A percentile compares a stretch with the other conserved stretches of the same genome.
These are phyloP conservation scores for Leccinum variicolor DNA, from an alignment of 768 basidiomycete genomes.

Conservation along the genomic window DNA sequence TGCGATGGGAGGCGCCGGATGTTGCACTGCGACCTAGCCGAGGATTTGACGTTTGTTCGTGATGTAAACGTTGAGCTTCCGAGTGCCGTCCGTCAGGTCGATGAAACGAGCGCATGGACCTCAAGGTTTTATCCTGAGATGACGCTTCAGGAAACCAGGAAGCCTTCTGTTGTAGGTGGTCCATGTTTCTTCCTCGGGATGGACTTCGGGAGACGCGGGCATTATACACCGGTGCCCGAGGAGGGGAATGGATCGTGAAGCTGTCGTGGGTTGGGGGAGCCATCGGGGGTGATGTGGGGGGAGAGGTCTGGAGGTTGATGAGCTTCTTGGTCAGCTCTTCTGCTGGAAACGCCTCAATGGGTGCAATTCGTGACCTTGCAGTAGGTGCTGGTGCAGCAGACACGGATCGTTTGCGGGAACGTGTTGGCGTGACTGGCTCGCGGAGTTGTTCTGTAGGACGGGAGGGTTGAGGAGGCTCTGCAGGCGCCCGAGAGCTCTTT, in stretches of 20 bases:
- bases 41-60: slow-evolving; percentile 27
- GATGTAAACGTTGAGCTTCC: slow-evolving; percentile 35
- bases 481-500: slow-evolving; percentile 21
- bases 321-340: slow-evolving; percentile 62
- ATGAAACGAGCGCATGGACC: slow-evolving; percentile 61
- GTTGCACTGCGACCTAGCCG: slow-evolving; percentile 39
- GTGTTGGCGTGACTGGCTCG: slow-evolving; percentile 36
- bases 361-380: slow-evolving; percentile 31
- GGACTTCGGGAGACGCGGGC: slow-evolving; percentile 20
- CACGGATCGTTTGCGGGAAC: slow-evolving; percentile 34
- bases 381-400: slow-evolving; percentile 24
- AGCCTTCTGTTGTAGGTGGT: slow-evolving; percentile 20
- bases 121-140: slow-evolving; percentile 33
- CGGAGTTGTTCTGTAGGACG: slow-evolving; percentile 10
- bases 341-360: slow-evolving; percentile 41
- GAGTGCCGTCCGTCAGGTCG: slow-evolving; percentile 36
- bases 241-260: slow-evolving; percentile 7
- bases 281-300: slow-evolving; percentile 11
- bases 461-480: slow-evolving; percentile 16
- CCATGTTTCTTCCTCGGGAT: slow-evolving; percentile 17
- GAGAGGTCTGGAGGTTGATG: slow-evolving; percentile 43
- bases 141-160: slow-evolving; percentile 18
- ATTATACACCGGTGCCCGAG: slow-evolving; percentile 8
- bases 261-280: slow-evolving; percentile 10
- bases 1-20: slow-evolving; percentile 12